Evolutionary conservation across 306 rosid genomes (phyloP).

Genomic region (Begonia loranthoides): DNA sequence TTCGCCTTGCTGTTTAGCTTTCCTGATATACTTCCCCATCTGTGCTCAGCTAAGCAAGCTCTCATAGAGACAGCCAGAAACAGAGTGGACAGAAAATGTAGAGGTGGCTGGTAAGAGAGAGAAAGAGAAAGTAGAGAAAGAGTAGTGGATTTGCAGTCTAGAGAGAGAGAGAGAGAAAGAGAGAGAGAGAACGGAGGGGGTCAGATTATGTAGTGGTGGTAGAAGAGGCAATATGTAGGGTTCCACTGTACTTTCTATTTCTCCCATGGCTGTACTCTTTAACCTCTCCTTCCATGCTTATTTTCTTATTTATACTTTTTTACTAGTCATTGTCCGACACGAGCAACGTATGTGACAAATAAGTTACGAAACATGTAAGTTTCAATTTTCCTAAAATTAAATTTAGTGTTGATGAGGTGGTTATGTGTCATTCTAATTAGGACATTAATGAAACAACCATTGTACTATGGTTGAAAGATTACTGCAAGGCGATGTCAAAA

Average conservation of each 20-base stretch:
- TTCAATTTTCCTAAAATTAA: too few relatives aligned
- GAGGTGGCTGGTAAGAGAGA: background rate
- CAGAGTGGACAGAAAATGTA: background rate
- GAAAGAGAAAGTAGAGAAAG: slow-evolving; percentile 12
- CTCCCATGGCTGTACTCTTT: background rate
- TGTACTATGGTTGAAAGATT: too few relatives aligned
- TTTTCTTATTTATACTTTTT: too few relatives aligned
- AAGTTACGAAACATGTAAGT: too few relatives aligned
- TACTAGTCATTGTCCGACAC: too few relatives aligned
- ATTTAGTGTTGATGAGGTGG: too few relatives aligned
- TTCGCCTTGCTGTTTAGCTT: slow-evolving; percentile 47
- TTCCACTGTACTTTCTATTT: slow-evolving; percentile 2
- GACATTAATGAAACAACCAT: too few relatives aligned
- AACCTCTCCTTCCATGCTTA: background rate
- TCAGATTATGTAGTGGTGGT: slow-evolving; percentile 11
- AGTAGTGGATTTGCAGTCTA: background rate
- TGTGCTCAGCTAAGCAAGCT: slow-evolving; percentile 2
- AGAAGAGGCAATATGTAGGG: slow-evolving; percentile 7
- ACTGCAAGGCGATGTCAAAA: too few relatives aligned
- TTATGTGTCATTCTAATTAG: too few relatives aligned
- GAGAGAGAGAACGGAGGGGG: background rate
- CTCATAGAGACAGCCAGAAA: slow-evolving; percentile 16
- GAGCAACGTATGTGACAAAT: too few relatives aligned
- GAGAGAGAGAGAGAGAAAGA: too few relatives aligned
- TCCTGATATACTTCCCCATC: slow-evolving; percentile 94